Conservation (phyloP, 78 protist species). For the Anaeramoeba flamelloides region DNA sequence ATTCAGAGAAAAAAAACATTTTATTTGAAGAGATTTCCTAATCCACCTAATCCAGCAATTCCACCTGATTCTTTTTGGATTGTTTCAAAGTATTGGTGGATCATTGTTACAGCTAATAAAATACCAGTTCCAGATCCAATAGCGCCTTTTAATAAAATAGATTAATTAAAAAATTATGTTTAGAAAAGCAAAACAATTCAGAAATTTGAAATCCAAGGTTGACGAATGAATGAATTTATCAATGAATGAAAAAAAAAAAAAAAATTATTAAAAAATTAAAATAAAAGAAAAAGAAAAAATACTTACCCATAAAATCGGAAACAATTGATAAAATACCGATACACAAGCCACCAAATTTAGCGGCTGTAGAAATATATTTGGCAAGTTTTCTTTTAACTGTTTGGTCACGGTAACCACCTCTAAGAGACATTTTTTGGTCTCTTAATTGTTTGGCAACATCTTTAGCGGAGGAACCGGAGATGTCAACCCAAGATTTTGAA, state of each 20-base stretch:
- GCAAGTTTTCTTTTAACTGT: slow-evolving; percentile 53
- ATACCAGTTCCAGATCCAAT: slow-evolving; percentile 99
- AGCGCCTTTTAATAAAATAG: slow-evolving; percentile 6
- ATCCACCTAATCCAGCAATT: no score
- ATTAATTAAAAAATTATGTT: neutral
- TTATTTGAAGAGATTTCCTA: no score
- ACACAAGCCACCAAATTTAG: slow-evolving; percentile 98
- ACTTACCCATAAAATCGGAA: slow-evolving; percentile 88
- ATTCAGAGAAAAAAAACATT: no score
- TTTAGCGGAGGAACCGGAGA: slow-evolving; percentile 73
- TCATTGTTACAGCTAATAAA: slow-evolving; percentile 95
- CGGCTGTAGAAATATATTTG: slow-evolving; percentile 96
- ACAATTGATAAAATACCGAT: slow-evolving; percentile 90
- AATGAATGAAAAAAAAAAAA: no score
- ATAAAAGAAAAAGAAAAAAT: no score
- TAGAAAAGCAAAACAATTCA: no score
- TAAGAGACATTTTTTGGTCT: slow-evolving; percentile 65
- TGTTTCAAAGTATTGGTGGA: slow-evolving; percentile 89
- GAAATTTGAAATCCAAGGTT: no score
- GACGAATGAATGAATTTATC: no score
- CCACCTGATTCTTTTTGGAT: slow-evolving; percentile 70
- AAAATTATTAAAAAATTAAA: no score
- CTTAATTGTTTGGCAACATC: slow-evolving; percentile 87
- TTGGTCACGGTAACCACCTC: slow-evolving; percentile 32
- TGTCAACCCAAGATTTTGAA: slow-evolving; percentile 79